Conservation (phyloP, 2,329 filamentous ascomycete genomes). For the Trichoderma simmonsii region DNA sequence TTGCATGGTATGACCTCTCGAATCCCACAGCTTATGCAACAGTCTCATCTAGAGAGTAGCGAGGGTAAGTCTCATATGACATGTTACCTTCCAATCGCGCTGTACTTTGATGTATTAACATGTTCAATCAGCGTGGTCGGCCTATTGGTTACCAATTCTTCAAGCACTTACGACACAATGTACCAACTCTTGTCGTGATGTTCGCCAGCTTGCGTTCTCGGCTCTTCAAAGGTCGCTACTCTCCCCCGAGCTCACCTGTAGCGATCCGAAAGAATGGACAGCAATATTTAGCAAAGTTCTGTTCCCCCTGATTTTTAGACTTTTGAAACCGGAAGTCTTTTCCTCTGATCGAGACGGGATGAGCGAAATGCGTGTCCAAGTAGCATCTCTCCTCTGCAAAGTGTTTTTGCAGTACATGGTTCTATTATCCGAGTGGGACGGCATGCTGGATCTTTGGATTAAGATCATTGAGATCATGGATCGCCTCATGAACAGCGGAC, state of each 20-base stretch:
- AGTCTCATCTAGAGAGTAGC: conserved; percentile 84
- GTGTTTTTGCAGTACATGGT: conserved; percentile 94
- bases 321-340: conserved; percentile 93
- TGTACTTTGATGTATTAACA: conserved; percentile 19
- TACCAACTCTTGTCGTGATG: conserved; percentile 89
- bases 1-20: conserved; percentile 79
- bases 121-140: conserved; percentile 73
- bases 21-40: conserved; percentile 82
- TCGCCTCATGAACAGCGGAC: conserved; percentile 90
- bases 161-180: conserved; percentile 84
- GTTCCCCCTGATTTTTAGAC: conserved; percentile 81
- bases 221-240: conserved; percentile 82
- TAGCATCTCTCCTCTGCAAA: conserved; percentile 86
- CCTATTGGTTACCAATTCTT: conserved; percentile 96
- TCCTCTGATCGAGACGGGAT: conserved; percentile 88
- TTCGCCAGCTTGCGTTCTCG: conserved; percentile 83
- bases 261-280: conserved; percentile 86
- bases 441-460: conserved; percentile 88
- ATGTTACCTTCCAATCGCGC: background rate
- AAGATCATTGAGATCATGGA: conserved; percentile 94
- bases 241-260: conserved; percentile 78
- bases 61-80: conserved; percentile 56
- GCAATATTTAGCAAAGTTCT: conserved; percentile 92
- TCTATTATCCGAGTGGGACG: conserved; percentile 77
- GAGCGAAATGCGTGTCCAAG: conserved; percentile 91